phyloP scores from a whole-genome alignment of 2,329 filamentous ascomycete species.

The Myriangium duriaei region DNA sequence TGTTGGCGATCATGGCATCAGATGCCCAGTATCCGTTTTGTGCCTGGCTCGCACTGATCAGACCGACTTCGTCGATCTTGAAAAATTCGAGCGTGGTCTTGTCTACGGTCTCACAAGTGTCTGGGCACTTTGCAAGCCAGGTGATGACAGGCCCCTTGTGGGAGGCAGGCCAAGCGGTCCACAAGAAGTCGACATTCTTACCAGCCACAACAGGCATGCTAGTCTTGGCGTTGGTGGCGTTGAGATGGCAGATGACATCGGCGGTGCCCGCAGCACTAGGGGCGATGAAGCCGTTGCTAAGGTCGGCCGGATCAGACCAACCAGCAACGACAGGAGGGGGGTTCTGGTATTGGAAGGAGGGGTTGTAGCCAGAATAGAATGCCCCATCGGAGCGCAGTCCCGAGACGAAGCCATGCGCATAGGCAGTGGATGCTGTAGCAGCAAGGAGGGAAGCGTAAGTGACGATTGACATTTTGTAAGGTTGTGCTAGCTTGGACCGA shows the following conservation, averaged over 20 bases:
- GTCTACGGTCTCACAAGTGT: constrained; percentile 40
- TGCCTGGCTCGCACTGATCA: constrained; percentile 30
- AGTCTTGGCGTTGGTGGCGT: constrained; percentile 37
- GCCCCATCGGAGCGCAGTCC: constrained; percentile 36
- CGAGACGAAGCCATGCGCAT: constrained; percentile 35
- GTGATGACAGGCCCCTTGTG: constrained; percentile 53
- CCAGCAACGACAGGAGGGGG: constrained; percentile 33
- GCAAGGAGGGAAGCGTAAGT: constrained; percentile 17
- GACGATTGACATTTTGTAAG: constrained; percentile 19
- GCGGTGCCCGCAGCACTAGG: constrained; percentile 12
- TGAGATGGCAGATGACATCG: constrained; percentile 36
- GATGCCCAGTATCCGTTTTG: constrained; percentile 40
- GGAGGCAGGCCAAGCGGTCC: constrained; percentile 51
- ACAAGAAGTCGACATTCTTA: constrained; percentile 44
- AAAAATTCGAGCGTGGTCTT: constrained; percentile 45
- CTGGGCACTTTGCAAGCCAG: constrained; percentile 49
- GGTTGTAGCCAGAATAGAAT: constrained; percentile 33
- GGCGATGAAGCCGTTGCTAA: constrained; percentile 20
- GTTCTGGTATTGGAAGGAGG: constrained; percentile 26
- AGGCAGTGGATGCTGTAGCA: constrained; percentile 25
- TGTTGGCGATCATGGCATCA: constrained; percentile 37
- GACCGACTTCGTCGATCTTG: constrained; percentile 50
- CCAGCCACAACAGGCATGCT: constrained; percentile 49
- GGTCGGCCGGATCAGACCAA: constrained; percentile 40
- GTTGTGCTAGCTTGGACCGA: too few relatives aligned